These are phyloP conservation scores for Tricholoma sp. DNA, from an alignment of 768 basidiomycete genomes.

Conservation along the genomic window DNA sequence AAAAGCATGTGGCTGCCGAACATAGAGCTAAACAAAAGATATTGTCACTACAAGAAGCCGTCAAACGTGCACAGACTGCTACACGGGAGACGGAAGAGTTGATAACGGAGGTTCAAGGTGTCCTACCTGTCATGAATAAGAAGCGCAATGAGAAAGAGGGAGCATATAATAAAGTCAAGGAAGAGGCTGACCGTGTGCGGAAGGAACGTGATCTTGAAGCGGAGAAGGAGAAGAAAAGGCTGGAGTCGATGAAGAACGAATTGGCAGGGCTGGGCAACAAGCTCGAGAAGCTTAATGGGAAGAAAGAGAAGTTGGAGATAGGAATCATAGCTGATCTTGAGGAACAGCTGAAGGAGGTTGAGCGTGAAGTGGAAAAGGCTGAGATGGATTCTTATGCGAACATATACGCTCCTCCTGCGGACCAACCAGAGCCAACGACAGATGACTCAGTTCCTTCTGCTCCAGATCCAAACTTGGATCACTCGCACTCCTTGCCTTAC, in stretches of 20 bases:
- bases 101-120: conserved; percentile 41
- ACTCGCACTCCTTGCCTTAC: conserved; percentile 12
- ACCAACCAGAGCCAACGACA: conserved; percentile 8
- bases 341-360: conserved; percentile 54
- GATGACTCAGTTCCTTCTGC: conserved; percentile 12
- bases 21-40: conserved; percentile 81
- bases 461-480: conserved; percentile 17
- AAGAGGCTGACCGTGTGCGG: conserved; percentile 40
- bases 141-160: conserved; percentile 36
- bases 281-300: conserved; percentile 61
- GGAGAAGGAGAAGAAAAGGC: conserved; percentile 43
- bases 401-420: conserved; percentile 8
- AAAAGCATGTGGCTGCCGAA: conserved; percentile 72
- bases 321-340: conserved; percentile 61
- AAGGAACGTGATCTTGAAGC: conserved; percentile 42
- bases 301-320: conserved; percentile 62
- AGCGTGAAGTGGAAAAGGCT: conserved; percentile 51
- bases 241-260: conserved; percentile 56
- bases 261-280: conserved; percentile 48
- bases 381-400: conserved; percentile 26
- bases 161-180: conserved; percentile 38
- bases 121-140: conserved; percentile 36
- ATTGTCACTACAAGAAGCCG: conserved; percentile 83
- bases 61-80: conserved; percentile 67
- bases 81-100: conserved; percentile 41